Base-by-base conservation (phyloP, 305 asterid genomes). In the Coffea humblotiana region DNA sequence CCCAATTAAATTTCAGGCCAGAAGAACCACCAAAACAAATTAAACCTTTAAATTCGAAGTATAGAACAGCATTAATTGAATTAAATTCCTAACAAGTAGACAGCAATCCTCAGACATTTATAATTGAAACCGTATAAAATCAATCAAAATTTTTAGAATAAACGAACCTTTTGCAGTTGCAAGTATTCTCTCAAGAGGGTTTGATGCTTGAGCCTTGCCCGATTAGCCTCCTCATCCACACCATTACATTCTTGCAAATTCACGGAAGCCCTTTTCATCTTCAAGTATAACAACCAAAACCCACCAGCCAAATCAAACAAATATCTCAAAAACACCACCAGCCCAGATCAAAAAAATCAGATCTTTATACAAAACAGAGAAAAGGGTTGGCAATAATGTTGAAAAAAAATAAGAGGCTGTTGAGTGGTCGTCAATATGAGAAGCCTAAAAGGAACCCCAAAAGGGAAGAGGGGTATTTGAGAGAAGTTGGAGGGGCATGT, bases 121-220 rank as follows among this genome's bases (percentile, higher is more conserved):
- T 40, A 66, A 66, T 15, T 15, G 8, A 45, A 63, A 2, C 8
- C 12, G 15, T 25, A 74, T n/a, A 29, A 21, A 35, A 47, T 54
- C 8, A 23, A 58, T 10, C 29, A 21, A 16, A 71, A 45, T 37
- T 37, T 37, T 37, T 0, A 70, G 45, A 43, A 45, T 12, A 5
- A n/a, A 27, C 77, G 0, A 82, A 91, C 94, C 96, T 88, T 91
- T 81, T 90, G 94, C 78, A 88, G 73, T 61, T 87, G 86, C 85
- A 91, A 84, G 81, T 74, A 88, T 48, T 90, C 88, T 45, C 72
- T 79, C 86, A 88, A 77, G 16, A 89, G 89, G 1, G 85, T 78
- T 83, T 86, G 92, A 81, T 88, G 87, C 63, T 85, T 82, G 76
- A 83, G 49, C 67, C 86, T 85, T 8, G 81, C 83, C 80, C 77